phyloP scores from a whole-genome alignment of 306 rosid genomes.

The Rubus idaeus region DNA sequence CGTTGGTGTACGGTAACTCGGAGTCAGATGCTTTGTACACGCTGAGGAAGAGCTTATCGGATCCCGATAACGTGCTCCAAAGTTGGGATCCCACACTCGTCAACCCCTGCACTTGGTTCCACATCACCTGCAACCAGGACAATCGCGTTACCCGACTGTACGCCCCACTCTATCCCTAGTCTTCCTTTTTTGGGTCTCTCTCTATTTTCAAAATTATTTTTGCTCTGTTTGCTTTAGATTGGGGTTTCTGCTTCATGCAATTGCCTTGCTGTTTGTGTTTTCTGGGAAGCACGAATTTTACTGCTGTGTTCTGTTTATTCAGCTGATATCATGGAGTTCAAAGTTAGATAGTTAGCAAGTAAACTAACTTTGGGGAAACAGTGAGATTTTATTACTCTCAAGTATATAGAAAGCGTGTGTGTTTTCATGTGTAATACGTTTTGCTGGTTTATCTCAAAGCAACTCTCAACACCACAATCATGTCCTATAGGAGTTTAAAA shows the following conservation, averaged over 20 bases:
- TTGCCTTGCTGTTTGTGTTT: too few relatives aligned
- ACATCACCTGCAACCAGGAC: constrained; percentile 90
- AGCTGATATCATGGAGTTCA: too few relatives aligned
- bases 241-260: too few relatives aligned
- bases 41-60: constrained; percentile 69
- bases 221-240: too few relatives aligned
- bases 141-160: constrained; percentile 94
- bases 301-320: too few relatives aligned
- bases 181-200: neutral
- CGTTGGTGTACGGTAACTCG: constrained; percentile 50
- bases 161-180: neutral
- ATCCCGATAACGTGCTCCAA: constrained; percentile 85
- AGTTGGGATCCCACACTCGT: constrained; percentile 99
- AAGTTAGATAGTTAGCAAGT: too few relatives aligned
- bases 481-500: neutral
- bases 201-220: neutral
- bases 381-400: too few relatives aligned
- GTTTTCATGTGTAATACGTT: too few relatives aligned
- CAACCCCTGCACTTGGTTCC: constrained; percentile 97
- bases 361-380: too few relatives aligned
- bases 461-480: neutral
- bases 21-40: constrained; percentile 93
- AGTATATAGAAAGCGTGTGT: too few relatives aligned
- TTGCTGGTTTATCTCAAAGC: too few relatives aligned
- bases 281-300: too few relatives aligned